Base-by-base conservation (phyloP, 345 rosid genomes). In the Odontarrhena argentea region DNA sequence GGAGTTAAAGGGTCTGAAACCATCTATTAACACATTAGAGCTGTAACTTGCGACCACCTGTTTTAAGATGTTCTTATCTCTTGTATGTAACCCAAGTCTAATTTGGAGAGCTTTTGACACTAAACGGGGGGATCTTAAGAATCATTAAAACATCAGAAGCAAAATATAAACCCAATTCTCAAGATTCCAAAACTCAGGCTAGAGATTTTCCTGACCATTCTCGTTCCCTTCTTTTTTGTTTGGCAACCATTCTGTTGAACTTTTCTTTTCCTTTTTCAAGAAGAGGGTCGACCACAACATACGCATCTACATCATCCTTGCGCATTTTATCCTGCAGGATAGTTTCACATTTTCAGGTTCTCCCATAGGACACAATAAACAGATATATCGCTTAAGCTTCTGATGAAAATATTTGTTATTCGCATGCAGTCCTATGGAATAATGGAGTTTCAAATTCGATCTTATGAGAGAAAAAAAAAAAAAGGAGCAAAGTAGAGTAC, bases 191-290 rank as follows among this genome's bases (percentile, higher is more conserved):
- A 51, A 48, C 43, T 88, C 83, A 94, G 35, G 86, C 85, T 68
- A 94, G 97, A 74, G 97, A 88, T 63, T 77, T 84, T 36, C 99
- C 93, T 43, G 97, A 96, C 97, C 97, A 91, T 82, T 94, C 99
- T 18, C 94, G 80, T 36, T 83, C 91, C 58, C 70, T 68, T 58
- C 86, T 81, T 76, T 91, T 94, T 70, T 87, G 93, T 78, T 88
- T 88, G 61, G 99, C 96, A 78, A 78, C 88, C 88, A 91, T 91
- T 73, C 73, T 77, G 75, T 94, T 94, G 77, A 94, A 94, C 70
- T 94, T 94, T 69, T 88, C 99, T 76, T 87, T 94, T 59, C 99
- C 97, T 68, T 94, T 94, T 81, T 91, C 93, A 74, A 94, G 70
- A 41, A 91, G 91, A 70, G 97, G 97, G 65, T 94, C 97, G 43